Conservation (phyloP, 1,139 yeast species). For the Debaryomycetaceae sp. region DNA sequence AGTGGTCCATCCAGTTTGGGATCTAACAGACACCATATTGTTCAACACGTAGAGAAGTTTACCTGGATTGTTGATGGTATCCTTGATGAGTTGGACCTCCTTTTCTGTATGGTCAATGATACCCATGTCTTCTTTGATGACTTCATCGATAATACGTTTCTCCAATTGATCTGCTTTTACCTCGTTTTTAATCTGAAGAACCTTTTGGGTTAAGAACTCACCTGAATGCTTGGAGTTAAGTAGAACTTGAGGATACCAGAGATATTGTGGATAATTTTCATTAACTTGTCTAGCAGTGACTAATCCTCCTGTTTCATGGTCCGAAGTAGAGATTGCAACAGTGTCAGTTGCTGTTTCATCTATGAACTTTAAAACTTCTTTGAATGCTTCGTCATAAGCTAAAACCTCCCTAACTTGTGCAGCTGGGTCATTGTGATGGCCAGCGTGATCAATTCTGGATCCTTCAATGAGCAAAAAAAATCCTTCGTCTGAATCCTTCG, state of each 20-base stretch:
- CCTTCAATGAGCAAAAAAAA: conserved; percentile 83
- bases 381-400: conserved; percentile 69
- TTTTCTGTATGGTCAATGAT: conserved; percentile 49
- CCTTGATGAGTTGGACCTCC: conserved; percentile 39
- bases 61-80: conserved; percentile 14
- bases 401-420: conserved; percentile 61
- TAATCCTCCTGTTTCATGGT: conserved; percentile 91
- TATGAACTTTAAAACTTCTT: conserved; percentile 65
- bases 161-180: conserved; percentile 26
- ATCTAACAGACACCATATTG: conserved; percentile 62
- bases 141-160: conserved; percentile 45
- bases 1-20: conserved; percentile 84
- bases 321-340: conserved; percentile 72
- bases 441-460: conserved; percentile 88
- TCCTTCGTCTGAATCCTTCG: conserved; percentile 68
- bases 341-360: conserved; percentile 66
- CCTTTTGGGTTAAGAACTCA: conserved; percentile 50
- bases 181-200: conserved; percentile 20
- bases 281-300: conserved; percentile 69
- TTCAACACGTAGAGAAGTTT: conserved; percentile 34
- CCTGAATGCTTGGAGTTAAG: conserved; percentile 68
- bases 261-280: conserved; percentile 45
- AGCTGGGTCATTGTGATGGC: conserved; percentile 85
- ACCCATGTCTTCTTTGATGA: conserved; percentile 58
- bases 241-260: conserved; percentile 77